Conservation (phyloP, 306 rosid species). For the Cajanus cajan region DNA sequence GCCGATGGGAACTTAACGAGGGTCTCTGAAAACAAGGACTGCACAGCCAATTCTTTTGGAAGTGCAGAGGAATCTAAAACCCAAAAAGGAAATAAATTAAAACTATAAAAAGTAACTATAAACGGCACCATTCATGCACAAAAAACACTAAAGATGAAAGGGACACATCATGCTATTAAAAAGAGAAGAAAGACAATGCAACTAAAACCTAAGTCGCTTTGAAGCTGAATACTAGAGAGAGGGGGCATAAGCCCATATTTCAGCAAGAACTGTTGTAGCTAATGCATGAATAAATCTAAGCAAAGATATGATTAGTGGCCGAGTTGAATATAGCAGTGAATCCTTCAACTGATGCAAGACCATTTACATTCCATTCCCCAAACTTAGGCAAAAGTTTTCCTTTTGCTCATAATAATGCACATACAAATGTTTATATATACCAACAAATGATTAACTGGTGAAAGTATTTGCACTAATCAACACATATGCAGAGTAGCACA, state of each 20-base stretch:
- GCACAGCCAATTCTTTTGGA: constrained; percentile 50
- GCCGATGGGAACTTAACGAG: constrained; percentile 22
- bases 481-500: no score
- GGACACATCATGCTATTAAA: not conserved
- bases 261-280: not conserved
- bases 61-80: constrained; percentile 52
- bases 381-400: no score
- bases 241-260: not conserved
- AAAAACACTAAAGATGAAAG: not conserved
- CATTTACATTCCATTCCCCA: no score
- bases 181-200: not conserved
- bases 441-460: no score
- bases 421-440: no score
- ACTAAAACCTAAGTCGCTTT: not conserved
- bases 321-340: no score
- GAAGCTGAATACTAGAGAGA: not conserved
- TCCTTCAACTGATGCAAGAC: no score
- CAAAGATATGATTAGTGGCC: not conserved
- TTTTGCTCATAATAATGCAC: no score
- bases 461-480: no score
- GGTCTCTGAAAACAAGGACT: constrained; percentile 32
- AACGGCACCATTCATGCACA: not conserved
- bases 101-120: not conserved
- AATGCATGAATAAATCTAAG: not conserved
- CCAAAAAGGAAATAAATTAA: not conserved